phyloP scores from a whole-genome alignment of 2,329 filamentous ascomycete genomes.

The Pseudogymnoascus sp. region DNA sequence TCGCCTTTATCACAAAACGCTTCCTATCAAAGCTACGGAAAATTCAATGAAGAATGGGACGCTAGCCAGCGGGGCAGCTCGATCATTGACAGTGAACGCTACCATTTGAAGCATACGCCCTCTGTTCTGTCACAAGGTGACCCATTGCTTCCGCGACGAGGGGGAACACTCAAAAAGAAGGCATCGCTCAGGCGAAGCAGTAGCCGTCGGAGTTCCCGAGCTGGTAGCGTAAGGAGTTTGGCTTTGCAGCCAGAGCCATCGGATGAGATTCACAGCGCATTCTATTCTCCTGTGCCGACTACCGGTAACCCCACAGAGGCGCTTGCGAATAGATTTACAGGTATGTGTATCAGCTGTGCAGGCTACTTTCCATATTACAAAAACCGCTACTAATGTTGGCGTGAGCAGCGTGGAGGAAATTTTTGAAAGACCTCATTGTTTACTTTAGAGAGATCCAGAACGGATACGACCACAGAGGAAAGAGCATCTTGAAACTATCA shows the following conservation, averaged over 20 bases:
- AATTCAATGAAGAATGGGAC: constrained; percentile 66
- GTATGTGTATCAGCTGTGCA: constrained; percentile 40
- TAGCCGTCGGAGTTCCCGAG: constrained; percentile 73
- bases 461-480: constrained; percentile 79
- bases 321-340: constrained; percentile 80
- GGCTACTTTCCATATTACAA: background rate
- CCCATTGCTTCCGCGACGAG: constrained; percentile 36
- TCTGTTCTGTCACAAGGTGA: constrained; percentile 38
- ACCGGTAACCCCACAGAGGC: constrained; percentile 80
- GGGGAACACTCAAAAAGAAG: constrained; percentile 85
- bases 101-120: constrained; percentile 19
- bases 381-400: constrained; percentile 10
- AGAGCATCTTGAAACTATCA: constrained; percentile 72
- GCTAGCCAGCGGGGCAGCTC: constrained; percentile 60
- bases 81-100: constrained; percentile 43
- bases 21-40: constrained; percentile 32
- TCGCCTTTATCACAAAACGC: constrained; percentile 22
- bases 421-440: constrained; percentile 86
- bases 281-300: constrained; percentile 84
- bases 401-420: constrained; percentile 76
- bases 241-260: constrained; percentile 62
- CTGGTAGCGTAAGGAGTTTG: constrained; percentile 79
- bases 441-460: constrained; percentile 90
- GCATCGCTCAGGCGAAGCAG: constrained; percentile 69
- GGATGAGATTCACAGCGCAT: constrained; percentile 72